Conservation (phyloP, 371 early-diverging fungal genomes). For the Apophysomyces variabilis region DNA sequence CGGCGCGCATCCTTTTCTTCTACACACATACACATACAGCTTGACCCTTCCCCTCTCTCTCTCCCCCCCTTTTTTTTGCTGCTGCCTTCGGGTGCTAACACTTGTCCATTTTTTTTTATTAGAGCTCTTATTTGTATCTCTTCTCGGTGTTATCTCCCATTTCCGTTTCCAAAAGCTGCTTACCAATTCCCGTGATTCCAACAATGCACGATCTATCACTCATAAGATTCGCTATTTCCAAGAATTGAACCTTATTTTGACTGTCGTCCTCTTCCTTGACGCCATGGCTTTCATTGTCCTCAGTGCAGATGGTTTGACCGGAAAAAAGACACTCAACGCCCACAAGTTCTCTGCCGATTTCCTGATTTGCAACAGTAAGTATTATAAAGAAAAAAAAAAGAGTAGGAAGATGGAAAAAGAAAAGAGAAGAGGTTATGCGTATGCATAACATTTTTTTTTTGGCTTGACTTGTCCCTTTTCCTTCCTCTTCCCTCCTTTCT, state of each 20-base stretch:
- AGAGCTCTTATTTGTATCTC: constrained; percentile 45
- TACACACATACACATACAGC: no score
- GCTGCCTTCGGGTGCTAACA: background rate
- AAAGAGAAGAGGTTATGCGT: no score
- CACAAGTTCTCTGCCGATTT: constrained; percentile 56
- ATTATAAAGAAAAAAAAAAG: background rate
- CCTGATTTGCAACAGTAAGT: constrained; percentile 53
- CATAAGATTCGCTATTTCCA: constrained; percentile 54
- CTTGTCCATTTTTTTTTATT: background rate
- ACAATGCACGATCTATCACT: constrained; percentile 41
- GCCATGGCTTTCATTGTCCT: constrained; percentile 40
- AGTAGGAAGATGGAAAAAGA: no score
- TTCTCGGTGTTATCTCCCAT: constrained; percentile 49
- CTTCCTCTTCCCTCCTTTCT: no score
- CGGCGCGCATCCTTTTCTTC: no score
- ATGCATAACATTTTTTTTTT: no score
- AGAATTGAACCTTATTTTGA: constrained; percentile 49
- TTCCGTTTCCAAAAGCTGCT: constrained; percentile 49
- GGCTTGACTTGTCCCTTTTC: no score
- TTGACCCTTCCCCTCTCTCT: no score
- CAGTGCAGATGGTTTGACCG: constrained; percentile 46
- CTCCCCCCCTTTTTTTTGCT: background rate
- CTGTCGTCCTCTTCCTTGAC: constrained; percentile 35
- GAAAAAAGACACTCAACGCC: constrained; percentile 31
- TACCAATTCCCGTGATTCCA: constrained; percentile 30